These are phyloP conservation scores for Trichoderma sp. DNA, from an alignment of 2,329 filamentous ascomycete species.

Conservation along the genomic window DNA sequence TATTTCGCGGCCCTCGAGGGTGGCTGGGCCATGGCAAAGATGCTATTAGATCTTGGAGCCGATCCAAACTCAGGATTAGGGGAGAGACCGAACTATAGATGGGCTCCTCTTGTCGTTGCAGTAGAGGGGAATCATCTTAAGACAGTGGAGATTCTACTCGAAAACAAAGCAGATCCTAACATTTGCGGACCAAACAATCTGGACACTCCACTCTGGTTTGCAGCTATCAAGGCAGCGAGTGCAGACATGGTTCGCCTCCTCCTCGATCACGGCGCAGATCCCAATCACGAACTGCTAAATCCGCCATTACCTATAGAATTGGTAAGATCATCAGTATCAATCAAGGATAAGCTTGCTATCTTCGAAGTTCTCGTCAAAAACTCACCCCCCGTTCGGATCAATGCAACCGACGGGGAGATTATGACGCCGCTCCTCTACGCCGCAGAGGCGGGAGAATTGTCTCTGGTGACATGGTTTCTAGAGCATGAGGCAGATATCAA, in stretches of 20 bases:
- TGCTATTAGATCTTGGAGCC: background rate
- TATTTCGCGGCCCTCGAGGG: background rate
- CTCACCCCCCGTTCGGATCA: background rate
- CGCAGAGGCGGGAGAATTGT: background rate
- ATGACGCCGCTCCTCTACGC: background rate
- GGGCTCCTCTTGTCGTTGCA: background rate
- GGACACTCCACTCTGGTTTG: background rate
- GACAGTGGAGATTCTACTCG: background rate
- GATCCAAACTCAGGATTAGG: background rate
- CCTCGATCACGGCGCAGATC: background rate
- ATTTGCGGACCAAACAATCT: background rate
- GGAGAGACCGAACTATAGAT: background rate
- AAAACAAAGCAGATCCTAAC: background rate
- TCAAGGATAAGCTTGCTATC: background rate
- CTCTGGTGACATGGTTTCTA: background rate
- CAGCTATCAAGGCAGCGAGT: background rate
- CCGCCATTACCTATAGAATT: background rate
- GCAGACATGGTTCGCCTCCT: background rate
- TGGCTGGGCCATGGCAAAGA: background rate
- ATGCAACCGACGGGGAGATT: background rate
- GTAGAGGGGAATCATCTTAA: background rate
- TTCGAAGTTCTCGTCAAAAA: background rate
- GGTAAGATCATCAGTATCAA: background rate
- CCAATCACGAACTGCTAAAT: background rate
- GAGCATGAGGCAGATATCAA: background rate